Base-by-base conservation (phyloP, 192 early-diverging fungal genomes). In the Podila epicladia region DNA sequence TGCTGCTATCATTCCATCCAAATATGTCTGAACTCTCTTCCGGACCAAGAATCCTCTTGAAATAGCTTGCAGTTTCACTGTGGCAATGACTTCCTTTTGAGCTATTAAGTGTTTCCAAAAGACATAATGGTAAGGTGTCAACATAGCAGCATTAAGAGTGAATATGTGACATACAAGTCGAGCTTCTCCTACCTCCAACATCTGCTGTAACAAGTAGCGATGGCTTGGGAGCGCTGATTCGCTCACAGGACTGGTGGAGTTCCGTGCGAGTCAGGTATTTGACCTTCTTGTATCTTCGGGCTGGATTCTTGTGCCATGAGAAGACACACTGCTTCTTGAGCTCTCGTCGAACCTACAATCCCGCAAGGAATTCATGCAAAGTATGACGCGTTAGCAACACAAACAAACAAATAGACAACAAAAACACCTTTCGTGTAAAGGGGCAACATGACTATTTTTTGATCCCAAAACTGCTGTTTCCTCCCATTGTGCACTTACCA, bases 261-360 rank as follows among this genome's bases (percentile, higher is more conserved):
- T 80, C 77, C n/a, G 62, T 32, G 53, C 58, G 53, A 9, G 77
- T 80, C 66, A 80, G 31, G 57, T 80, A 80, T 20, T 69, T 80
- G 62, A 69, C 29, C 31, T 67, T 68, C 26, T 80, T 64, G 35
- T 69, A 62, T 15, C 49, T 69, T 50, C 67, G 65, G 24, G 37
- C 53, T 37, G 77, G 77, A 22, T 69, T 80, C 53, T 67, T 72
- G 24, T 80, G 71, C 77, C 77, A 80, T 38, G 77, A 80, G 48
- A 80, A 80, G 17, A 73, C 71, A 19, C 37, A 22, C 32, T 80
- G 77, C 58, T 73, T 80, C 71, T 69, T 80, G 35, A 80, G 31
- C 35, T 80, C 77, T 24, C 71, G 65, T 19, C 77, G 77, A 32
- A 80, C 77, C 76, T 79, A 64, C 22, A 22, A n/a, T 38, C 38